These are phyloP conservation scores for Goffeauzyma gilvescens DNA, from an alignment of 768 basidiomycete species.

Conservation along the genomic window DNA sequence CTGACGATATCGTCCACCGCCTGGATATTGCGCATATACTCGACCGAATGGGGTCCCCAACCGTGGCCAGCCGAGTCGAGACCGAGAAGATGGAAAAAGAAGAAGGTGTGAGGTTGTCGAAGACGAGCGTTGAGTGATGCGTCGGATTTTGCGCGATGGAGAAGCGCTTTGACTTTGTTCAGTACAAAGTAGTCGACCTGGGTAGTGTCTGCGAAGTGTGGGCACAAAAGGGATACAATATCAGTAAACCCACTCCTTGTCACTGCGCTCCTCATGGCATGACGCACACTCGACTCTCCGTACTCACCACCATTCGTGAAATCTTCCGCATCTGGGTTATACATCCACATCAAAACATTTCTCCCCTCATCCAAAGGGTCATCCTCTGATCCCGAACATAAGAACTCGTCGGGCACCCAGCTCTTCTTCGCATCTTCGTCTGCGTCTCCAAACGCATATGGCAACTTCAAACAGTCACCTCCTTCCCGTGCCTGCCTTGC, in stretches of 20 bases:
- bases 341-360: slow-evolving; percentile 56
- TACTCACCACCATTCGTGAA: slow-evolving; percentile 83
- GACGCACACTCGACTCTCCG: too few relatives aligned
- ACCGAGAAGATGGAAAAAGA: slow-evolving; percentile 68
- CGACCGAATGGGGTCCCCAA: slow-evolving; percentile 64
- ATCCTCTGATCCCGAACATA: too few relatives aligned
- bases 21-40: slow-evolving; percentile 70
- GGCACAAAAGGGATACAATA: neutral
- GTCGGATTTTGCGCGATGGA: slow-evolving; percentile 47
- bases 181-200: slow-evolving; percentile 61
- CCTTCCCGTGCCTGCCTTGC: too few relatives aligned
- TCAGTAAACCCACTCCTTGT: neutral
- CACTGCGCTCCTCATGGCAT: neutral
- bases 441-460: slow-evolving; percentile 62
- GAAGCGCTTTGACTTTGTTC: slow-evolving; percentile 44
- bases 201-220: slow-evolving; percentile 44
- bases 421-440: slow-evolving; percentile 30
- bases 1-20: slow-evolving; percentile 57
- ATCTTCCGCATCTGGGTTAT: slow-evolving; percentile 59
- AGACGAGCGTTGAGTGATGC: slow-evolving; percentile 39
- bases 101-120: slow-evolving; percentile 44
- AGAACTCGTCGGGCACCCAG: too few relatives aligned
- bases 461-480: too few relatives aligned
- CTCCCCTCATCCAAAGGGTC: slow-evolving; percentile 15
- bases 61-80: slow-evolving; percentile 74